Evolutionary conservation across 345 rosid species (phyloP), one percentile per base, ranked within the genome.

Genomic region (Eucalyptus erythrocorys): DNA sequence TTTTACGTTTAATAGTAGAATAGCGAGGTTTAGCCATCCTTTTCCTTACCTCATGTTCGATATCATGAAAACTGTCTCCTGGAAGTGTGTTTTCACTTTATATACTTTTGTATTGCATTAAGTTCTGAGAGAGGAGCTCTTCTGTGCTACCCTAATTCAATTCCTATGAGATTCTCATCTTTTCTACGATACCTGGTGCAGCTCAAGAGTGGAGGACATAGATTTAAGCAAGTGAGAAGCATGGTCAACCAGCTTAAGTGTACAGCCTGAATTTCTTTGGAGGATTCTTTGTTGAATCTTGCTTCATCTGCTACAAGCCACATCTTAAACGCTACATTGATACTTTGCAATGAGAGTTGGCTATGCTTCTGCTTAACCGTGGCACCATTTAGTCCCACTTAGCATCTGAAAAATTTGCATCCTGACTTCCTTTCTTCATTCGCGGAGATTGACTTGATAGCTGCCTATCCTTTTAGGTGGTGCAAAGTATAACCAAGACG

Each of bases 401-500:
- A 34, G 87, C 45, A 49, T 86, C 87, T 50, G 61, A 7, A 50
- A 86, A 40, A n/a, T 19, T 50, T 34, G 27, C 87, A 86, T 34
- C 24, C 61, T 22, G 87, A 50, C 30, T 40, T 48, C 40, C 37
- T 88, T 61, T 48, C 48, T 89, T 27, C 64, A 50, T 86, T 68
- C 81, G 43, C 64, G 32, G 55, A 21, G 26, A 40, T 64, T 68
- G 80, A 59, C 88, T 81, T 59, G 30, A 59, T 53, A 30, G 37
- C 76, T 81, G 21, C 87, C 88, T 43, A 49, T 32, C 16, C 17
- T 21, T 34, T 51, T 22, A 21, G 88, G 66, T 21, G 40, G 34
- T 55, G 47, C 90, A 95, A 89, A 93, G 92, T 91, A 93, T 95
- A 94, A 95, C 94, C 91, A 97, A 94, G 93, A 97, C 95, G 99